phyloP scores from a whole-genome alignment of 1,284 basidiomycete species.

The Ustilago vetiveriae region DNA sequence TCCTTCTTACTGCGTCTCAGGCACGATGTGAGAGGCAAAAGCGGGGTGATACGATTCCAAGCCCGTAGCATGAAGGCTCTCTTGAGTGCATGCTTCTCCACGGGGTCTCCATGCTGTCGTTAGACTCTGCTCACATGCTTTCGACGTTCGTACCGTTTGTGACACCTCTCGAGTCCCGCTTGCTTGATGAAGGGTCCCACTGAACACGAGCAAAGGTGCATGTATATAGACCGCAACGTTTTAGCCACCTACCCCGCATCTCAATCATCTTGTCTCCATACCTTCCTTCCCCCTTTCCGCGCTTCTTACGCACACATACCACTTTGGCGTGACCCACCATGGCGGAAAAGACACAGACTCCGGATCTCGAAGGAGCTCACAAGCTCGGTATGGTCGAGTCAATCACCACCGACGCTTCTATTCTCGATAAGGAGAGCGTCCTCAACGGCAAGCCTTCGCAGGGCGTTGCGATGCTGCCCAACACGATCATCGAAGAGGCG shows the following conservation, averaged over 20 bases:
- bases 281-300: neutral
- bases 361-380: conserved; percentile 29
- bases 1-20: no score
- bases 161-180: no score
- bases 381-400: conserved; percentile 39
- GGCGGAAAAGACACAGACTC: conserved; percentile 26
- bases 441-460: conserved; percentile 30
- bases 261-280: neutral
- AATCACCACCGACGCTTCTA: conserved; percentile 34
- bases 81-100: no score
- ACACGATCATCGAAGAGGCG: conserved; percentile 40
- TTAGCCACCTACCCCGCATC: conserved; percentile 15
- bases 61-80: no score
- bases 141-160: neutral
- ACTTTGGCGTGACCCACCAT: conserved; percentile 6
- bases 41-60: no score
- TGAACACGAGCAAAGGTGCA: no score
- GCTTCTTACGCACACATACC: neutral
- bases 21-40: no score
- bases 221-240: conserved; percentile 22
- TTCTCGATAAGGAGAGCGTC: conserved; percentile 38
- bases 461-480: conserved; percentile 25
- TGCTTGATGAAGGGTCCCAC: no score
- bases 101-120: conserved; percentile 14
- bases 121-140: neutral